Evolutionary conservation across 306 rosid species (phyloP).

Genomic region (Cicer yamashitae): DNA sequence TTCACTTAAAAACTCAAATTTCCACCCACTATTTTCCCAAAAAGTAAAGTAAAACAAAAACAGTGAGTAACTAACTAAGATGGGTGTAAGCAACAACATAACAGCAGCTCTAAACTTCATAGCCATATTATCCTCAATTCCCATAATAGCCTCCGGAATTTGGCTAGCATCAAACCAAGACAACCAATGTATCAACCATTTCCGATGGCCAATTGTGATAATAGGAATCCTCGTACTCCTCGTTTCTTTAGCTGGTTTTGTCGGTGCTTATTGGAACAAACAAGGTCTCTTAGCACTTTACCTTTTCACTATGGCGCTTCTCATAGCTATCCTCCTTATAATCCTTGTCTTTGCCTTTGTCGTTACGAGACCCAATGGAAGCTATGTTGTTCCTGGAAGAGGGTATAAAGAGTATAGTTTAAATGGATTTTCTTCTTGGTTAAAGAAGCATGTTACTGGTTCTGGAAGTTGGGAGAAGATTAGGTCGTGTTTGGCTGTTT

Average conservation of each 20-base stretch:
- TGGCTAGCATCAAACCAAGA: conserved; percentile 91
- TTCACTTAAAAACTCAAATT: too few species aligned
- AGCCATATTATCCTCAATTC: conserved; percentile 72
- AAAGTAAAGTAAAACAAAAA: neutral
- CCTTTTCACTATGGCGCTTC: conserved; percentile 83
- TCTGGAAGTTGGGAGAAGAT: conserved; percentile 69
- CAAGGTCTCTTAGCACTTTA: conserved; percentile 77
- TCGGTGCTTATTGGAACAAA: conserved; percentile 84
- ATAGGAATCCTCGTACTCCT: conserved; percentile 75
- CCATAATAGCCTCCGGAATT: conserved; percentile 80
- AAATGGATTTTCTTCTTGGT: conserved; percentile 68
- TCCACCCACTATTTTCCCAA: too few species aligned
- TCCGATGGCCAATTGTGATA: conserved; percentile 81
- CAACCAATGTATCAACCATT: conserved; percentile 72
- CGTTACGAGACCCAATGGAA: conserved; percentile 70
- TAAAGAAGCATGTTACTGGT: conserved; percentile 60
- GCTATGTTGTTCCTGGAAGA: conserved; percentile 63
- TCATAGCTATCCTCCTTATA: conserved; percentile 65
- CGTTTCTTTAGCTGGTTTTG: conserved; percentile 76
- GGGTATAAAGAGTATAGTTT: conserved; percentile 66
- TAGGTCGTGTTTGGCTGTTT: conserved; percentile 73
- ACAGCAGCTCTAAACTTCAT: conserved; percentile 76
- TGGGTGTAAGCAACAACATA: conserved; percentile 90
- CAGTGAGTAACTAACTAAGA: neutral
- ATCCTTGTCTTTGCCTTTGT: conserved; percentile 76